These are phyloP conservation scores for Fusarium begoniae DNA, from an alignment of 2,329 filamentous ascomycete species.

Conservation along the genomic window DNA sequence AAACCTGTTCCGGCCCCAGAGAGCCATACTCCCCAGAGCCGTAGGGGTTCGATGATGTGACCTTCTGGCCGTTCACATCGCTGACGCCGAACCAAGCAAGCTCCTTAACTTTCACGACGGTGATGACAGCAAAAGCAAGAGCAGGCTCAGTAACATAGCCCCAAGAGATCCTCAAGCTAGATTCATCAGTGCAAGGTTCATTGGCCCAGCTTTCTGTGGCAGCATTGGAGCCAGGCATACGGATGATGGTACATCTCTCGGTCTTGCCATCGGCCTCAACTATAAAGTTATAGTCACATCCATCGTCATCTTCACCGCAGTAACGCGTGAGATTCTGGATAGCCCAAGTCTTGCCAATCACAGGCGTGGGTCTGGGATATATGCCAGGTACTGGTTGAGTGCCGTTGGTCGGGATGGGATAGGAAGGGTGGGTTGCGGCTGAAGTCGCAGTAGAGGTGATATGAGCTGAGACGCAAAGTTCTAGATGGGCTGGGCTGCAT, in stretches of 20 bases:
- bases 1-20: constrained; percentile 29
- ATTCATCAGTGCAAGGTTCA: constrained; percentile 22
- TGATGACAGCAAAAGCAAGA: constrained; percentile 31
- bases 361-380: constrained; percentile 9
- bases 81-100: constrained; percentile 34
- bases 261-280: constrained; percentile 27
- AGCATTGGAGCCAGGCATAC: constrained; percentile 18
- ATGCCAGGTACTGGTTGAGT: neutral
- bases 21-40: constrained; percentile 22
- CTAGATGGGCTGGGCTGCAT: constrained; percentile 18
- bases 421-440: neutral
- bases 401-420: neutral
- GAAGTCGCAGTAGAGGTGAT: neutral
- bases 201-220: constrained; percentile 29
- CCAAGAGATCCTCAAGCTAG: constrained; percentile 27
- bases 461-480: constrained; percentile 8
- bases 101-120: constrained; percentile 23
- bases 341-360: constrained; percentile 19
- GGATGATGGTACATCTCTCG: constrained; percentile 26
- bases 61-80: constrained; percentile 28
- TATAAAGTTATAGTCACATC: constrained; percentile 33
- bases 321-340: constrained; percentile 29
- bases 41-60: constrained; percentile 18
- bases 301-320: constrained; percentile 15
- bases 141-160: constrained; percentile 28